Conservation (phyloP, 176 grass and related monocot species). For the Canna indica region DNA sequence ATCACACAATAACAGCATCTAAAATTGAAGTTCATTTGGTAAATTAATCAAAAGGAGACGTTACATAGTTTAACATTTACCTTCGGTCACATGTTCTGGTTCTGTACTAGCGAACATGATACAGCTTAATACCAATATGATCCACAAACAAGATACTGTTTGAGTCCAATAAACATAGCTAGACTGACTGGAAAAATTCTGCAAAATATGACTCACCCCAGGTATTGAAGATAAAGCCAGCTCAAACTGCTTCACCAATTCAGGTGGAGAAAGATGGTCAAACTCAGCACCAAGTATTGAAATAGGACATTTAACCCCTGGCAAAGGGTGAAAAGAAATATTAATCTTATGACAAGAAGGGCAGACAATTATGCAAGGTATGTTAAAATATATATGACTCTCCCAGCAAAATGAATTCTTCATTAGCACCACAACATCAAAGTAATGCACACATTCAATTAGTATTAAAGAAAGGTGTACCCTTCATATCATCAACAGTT, state of each 20-base stretch:
- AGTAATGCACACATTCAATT: neutral
- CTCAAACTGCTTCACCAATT: slow-evolving; percentile 33
- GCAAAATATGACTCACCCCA: slow-evolving; percentile 18
- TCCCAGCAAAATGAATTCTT: neutral
- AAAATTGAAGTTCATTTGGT: neutral
- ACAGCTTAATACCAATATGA: neutral
- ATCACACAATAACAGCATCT: neutral
- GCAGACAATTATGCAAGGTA: neutral
- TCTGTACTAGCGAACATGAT: neutral
- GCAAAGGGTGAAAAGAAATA: slow-evolving; percentile 1
- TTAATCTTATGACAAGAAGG: neutral
- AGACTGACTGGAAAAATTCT: neutral
- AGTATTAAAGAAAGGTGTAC: slow-evolving; percentile 2
- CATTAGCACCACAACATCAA: neutral
- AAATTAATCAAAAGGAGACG: neutral
- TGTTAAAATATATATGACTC: neutral
- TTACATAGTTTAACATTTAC: neutral
- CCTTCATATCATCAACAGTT: slow-evolving; percentile 59
- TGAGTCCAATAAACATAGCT: neutral
- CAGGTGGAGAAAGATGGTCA: slow-evolving; percentile 24
- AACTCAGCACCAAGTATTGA: slow-evolving; percentile 37
- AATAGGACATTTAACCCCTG: slow-evolving; percentile 37
- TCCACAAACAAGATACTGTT: neutral
- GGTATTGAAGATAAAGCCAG: slow-evolving; percentile 24
- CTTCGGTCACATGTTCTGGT: neutral